These are phyloP conservation scores for Coriolopsis trogii DNA, from an alignment of 1,284 basidiomycete genomes.

Conservation along the genomic window DNA sequence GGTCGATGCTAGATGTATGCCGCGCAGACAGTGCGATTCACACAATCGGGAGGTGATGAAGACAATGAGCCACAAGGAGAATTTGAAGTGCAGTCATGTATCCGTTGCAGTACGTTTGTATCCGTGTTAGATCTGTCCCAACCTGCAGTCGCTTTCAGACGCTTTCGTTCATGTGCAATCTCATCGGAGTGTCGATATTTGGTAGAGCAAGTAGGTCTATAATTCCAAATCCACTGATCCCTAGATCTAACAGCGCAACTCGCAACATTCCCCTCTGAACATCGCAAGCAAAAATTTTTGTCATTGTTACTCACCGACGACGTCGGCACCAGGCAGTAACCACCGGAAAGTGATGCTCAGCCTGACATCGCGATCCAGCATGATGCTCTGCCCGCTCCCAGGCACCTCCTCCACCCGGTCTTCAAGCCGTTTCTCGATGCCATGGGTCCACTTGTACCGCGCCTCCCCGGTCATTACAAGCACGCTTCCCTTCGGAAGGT, in stretches of 20 bases:
- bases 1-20: conserved; percentile 44
- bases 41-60: too few relatives aligned
- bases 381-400: conserved; percentile 26
- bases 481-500: conserved; percentile 67
- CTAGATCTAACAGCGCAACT: too few relatives aligned
- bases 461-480: conserved; percentile 75
- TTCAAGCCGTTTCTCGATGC: conserved; percentile 55
- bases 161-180: conserved; percentile 10
- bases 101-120: conserved; percentile 20
- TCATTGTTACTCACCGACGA: conserved; percentile 52
- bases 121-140: conserved; percentile 13
- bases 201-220: conserved; percentile 4
- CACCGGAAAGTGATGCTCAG: conserved; percentile 82
- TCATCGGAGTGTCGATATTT: background rate
- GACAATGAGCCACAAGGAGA: background rate
- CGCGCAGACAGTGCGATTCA: too few relatives aligned
- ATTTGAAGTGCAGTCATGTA: conserved; percentile 15
- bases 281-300: background rate
- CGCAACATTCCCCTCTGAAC: too few relatives aligned
- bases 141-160: conserved; percentile 11
- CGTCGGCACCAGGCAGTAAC: conserved; percentile 75
- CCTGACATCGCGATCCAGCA: conserved; percentile 53
- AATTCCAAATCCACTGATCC: background rate
- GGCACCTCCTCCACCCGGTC: conserved; percentile 45
- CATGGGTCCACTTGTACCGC: conserved; percentile 72